phyloP scores from a whole-genome alignment of 345 rosid genomes.

The Alliaria petiolata region DNA sequence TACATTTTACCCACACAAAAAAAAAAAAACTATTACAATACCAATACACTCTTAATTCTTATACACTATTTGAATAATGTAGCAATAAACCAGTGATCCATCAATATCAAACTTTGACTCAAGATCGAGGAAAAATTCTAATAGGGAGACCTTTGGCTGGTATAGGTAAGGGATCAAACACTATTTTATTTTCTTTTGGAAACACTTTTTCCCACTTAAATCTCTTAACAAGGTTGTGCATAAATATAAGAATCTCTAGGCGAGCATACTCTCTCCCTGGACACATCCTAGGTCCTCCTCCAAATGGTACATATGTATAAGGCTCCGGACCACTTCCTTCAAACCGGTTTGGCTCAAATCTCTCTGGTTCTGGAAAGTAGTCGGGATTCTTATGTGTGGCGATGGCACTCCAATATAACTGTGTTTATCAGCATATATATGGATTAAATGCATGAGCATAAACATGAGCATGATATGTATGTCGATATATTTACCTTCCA shows the following conservation, averaged over 20 bases:
- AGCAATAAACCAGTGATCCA: not conserved
- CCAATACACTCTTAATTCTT: not conserved
- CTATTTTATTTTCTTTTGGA: slow-evolving; percentile 35
- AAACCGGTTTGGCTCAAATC: slow-evolving; percentile 43
- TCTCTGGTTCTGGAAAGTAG: slow-evolving; percentile 42
- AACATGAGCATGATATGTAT: not conserved
- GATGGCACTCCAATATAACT: slow-evolving; percentile 47
- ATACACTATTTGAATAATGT: too few relatives aligned
- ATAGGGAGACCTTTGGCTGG: slow-evolving; percentile 42
- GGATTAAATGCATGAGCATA: not conserved
- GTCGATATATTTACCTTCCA: slow-evolving; percentile 34
- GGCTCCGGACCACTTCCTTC: slow-evolving; percentile 45
- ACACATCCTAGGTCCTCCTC: slow-evolving; percentile 55
- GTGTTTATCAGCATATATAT: not conserved
- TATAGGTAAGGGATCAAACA: slow-evolving; percentile 41
- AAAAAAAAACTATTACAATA: too few relatives aligned
- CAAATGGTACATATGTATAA: slow-evolving; percentile 45
- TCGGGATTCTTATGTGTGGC: slow-evolving; percentile 37
- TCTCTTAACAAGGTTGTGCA: slow-evolving; percentile 40
- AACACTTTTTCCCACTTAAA: slow-evolving; percentile 42
- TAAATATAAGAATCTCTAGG: slow-evolving; percentile 44
- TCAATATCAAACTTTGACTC: not conserved
- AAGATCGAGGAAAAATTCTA: slow-evolving; percentile 27
- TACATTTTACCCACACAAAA: too few relatives aligned
- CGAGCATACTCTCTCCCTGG: slow-evolving; percentile 50